Conservation (phyloP, 106 monocot species). For the Dendrobium catenatum region DNA sequence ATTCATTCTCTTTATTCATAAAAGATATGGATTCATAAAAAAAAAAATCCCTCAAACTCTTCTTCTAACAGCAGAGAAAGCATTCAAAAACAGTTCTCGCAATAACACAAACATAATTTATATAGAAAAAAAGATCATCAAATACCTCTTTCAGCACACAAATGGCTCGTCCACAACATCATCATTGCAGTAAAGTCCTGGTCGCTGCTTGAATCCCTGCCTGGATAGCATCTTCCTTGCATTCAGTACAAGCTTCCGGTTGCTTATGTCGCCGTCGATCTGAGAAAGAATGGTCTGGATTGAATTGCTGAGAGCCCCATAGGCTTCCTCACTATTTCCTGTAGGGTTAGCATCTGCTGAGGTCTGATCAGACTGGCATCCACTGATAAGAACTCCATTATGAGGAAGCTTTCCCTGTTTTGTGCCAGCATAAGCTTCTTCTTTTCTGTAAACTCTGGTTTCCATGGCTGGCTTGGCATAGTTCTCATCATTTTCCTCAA, state of each 20-base stretch:
- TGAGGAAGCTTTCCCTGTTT: slow-evolving; percentile 45
- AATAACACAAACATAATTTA: background rate
- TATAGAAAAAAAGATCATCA: background rate
- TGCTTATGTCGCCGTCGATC: slow-evolving; percentile 38
- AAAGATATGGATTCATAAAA: background rate
- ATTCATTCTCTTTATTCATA: background rate
- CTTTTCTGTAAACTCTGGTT: slow-evolving; percentile 33
- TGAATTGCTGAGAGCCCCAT: slow-evolving; percentile 90
- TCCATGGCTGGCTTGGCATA: slow-evolving; percentile 55
- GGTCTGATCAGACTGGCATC: slow-evolving; percentile 90
- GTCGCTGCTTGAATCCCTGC: slow-evolving; percentile 69
- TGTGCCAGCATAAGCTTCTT: slow-evolving; percentile 70
- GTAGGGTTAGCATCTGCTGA: slow-evolving; percentile 72
- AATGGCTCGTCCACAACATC: slow-evolving; percentile 52
- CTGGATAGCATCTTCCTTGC: slow-evolving; percentile 49
- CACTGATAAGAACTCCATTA: slow-evolving; percentile 78
- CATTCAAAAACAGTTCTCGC: background rate
- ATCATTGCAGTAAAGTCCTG: slow-evolving; percentile 89
- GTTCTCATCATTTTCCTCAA: slow-evolving; percentile 57
- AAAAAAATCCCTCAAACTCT: background rate
- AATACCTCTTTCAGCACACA: slow-evolving; percentile 45
- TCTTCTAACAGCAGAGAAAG: background rate
- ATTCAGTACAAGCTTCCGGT: slow-evolving; percentile 59
- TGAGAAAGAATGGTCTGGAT: slow-evolving; percentile 69
- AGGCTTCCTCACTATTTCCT: slow-evolving; percentile 30